Conservation (phyloP, 176 grass and related monocot genomes). For the Cenchrus americanus region DNA sequence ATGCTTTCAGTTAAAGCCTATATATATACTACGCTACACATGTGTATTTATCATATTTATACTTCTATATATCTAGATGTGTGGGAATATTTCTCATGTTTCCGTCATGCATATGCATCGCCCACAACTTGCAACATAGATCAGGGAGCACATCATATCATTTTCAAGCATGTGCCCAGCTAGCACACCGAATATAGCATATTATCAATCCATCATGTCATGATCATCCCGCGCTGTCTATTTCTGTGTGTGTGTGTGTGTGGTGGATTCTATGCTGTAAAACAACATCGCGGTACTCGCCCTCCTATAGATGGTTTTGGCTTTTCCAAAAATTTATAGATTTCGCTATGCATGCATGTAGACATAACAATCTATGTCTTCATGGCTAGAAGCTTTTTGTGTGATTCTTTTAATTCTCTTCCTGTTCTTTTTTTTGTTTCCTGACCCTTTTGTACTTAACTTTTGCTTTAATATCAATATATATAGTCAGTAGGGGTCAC, state of each 20-base stretch:
- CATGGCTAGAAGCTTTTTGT: too few relatives aligned
- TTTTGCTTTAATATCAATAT: too few relatives aligned
- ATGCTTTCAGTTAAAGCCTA: constrained; percentile 26
- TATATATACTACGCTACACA: not conserved
- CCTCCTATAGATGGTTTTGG: too few relatives aligned
- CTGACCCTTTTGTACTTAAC: too few relatives aligned
- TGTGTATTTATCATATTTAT: not conserved
- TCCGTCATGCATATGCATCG: constrained; percentile 20
- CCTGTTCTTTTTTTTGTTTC: too few relatives aligned
- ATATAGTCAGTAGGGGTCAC: too few relatives aligned
- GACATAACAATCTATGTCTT: too few relatives aligned
- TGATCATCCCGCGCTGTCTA: not conserved
- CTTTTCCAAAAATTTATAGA: too few relatives aligned
- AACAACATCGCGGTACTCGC: not conserved
- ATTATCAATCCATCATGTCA: constrained; percentile 24
- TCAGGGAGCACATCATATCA: constrained; percentile 10
- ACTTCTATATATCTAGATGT: not conserved
- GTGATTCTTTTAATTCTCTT: too few relatives aligned
- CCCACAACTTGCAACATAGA: not conserved
- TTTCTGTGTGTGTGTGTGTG: not conserved
- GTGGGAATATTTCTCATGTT: constrained; percentile 1
- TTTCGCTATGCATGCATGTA: too few relatives aligned
- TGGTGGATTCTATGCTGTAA: not conserved
- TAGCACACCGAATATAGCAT: constrained; percentile 23
- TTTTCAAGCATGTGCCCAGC: constrained; percentile 49